These are phyloP conservation scores for Microdochium bolleyi DNA, from an alignment of 2,329 filamentous ascomycete genomes.

Conservation along the genomic window DNA sequence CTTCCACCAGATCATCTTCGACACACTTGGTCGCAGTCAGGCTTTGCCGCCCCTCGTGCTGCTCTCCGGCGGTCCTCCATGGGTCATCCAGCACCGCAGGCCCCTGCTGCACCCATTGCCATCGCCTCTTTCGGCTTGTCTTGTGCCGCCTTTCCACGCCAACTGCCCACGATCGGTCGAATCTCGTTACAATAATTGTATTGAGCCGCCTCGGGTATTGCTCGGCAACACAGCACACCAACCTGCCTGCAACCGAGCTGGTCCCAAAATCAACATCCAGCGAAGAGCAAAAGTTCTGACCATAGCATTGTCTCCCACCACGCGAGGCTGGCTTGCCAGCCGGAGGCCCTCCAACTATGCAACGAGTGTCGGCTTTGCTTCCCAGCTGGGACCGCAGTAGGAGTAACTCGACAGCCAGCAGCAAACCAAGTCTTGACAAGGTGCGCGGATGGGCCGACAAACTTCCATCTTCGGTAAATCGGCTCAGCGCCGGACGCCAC, in stretches of 20 bases:
- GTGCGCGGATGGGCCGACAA: conserved; percentile 36
- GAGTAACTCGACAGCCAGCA: conserved; percentile 22
- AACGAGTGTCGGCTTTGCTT: conserved; percentile 37
- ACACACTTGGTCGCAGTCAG: too few relatives aligned
- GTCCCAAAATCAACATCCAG: background rate
- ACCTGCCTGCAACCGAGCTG: too few relatives aligned
- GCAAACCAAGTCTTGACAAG: conserved; percentile 25
- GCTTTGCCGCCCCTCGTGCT: too few relatives aligned
- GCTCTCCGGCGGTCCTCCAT: too few relatives aligned
- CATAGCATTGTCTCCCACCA: background rate
- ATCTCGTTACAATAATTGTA: too few relatives aligned
- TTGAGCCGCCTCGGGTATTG: too few relatives aligned
- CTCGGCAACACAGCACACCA: too few relatives aligned
- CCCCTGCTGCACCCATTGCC: background rate
- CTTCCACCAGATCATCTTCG: too few relatives aligned
- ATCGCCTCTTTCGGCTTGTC: conserved; percentile 1
- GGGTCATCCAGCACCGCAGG: background rate
- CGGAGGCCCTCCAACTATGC: conserved; percentile 23
- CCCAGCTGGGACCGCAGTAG: conserved; percentile 24
- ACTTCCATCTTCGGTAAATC: conserved; percentile 57
- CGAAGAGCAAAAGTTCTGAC: background rate
- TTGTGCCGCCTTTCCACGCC: too few relatives aligned
- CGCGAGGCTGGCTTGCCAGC: background rate
- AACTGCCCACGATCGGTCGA: too few relatives aligned
- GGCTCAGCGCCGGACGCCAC: conserved; percentile 54